Percentiles rank a stretch among this genome's conserved stretches.
phyloP scores from a whole-genome alignment of 805 yeast species.

The Zygosaccharomyces bailii region DNA sequence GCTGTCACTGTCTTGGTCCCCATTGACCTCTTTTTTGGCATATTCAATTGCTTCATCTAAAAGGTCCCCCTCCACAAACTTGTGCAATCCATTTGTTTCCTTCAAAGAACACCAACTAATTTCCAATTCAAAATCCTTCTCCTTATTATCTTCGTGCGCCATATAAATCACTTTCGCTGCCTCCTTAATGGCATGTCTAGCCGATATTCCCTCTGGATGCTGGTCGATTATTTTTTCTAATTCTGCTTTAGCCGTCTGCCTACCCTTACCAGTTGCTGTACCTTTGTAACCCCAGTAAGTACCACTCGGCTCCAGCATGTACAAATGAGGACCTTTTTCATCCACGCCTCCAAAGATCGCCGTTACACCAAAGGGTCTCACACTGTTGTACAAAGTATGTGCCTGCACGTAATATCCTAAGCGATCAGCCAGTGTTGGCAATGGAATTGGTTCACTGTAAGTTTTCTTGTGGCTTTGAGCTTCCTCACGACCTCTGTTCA shows the following conservation, averaged over 20 bases:
- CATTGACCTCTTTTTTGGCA: constrained; percentile 76
- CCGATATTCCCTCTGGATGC: constrained; percentile 52
- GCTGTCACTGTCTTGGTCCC: constrained; percentile 24
- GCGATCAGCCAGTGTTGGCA: constrained; percentile 80
- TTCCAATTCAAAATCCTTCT: constrained; percentile 94
- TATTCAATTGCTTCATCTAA: constrained; percentile 76
- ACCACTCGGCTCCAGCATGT: constrained; percentile 98
- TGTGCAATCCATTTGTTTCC: constrained; percentile 78
- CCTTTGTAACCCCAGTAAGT: constrained; percentile 96
- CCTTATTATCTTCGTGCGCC: constrained; percentile 97
- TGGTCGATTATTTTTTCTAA: constrained; percentile 67
- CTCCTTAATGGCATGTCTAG: constrained; percentile 80
- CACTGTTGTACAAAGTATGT: constrained; percentile 92
- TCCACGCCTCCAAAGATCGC: constrained; percentile 94
- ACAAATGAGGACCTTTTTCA: constrained; percentile 83
- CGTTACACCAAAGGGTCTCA: constrained; percentile 94
- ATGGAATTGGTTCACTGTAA: constrained; percentile 72
- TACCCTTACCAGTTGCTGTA: constrained; percentile 97
- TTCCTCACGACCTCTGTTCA: constrained; percentile 88
- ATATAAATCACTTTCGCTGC: constrained; percentile 91
- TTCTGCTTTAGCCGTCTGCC: constrained; percentile 97
- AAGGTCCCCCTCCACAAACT: constrained; percentile 73
- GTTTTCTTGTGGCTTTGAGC: constrained; percentile 71
- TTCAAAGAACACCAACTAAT: constrained; percentile 79
- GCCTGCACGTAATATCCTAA: constrained; percentile 91